Evolutionary conservation across 2,329 filamentous ascomycete genomes (phyloP), one percentile per base, ranked within the genome.

Genomic region (Trichoderma asperellum): DNA sequence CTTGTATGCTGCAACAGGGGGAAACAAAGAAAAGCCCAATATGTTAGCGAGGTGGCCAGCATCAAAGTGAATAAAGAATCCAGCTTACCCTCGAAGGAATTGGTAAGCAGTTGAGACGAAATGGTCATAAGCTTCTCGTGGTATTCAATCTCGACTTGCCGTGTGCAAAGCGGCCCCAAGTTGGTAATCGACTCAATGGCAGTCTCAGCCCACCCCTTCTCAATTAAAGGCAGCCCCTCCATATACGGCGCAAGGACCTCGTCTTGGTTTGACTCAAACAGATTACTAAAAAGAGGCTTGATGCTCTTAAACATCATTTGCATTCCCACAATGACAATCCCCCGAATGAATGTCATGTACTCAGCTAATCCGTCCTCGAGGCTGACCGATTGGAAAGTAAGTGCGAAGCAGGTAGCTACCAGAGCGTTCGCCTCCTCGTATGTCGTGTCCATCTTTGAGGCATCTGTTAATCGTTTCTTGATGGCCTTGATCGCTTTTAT

Each of bases 401-500:
- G 81, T 12, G 86, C 86, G 73, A 85, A 88, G 75, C 87, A 89
- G 2, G 87, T 85, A 2, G 86, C 87, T 63, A 89, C 79, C 55
- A 89, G 81, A 7, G 87, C 87, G 73, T 89, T 89, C 62, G 85
- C 84, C 73, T 89, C 85, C 68, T 87, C 85, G 60, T 82, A 81
- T 0, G 79, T 79, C 5, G 80, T 80, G 35, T 77, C 79, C 5
- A 77, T 75, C 73, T 80, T 79, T 24, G 84, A 75, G 4, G 80
- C 78, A 58, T 82, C 80, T 12, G 80, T 76, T 2, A 90, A 78
- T 0, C 84, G 82, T 72, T 83, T 84, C 76, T 89, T 89, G 73
- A 90, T 86, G 6, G 87, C 84, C 70, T 84, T 85, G 73, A 92
- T 87, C 6, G 90, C 89, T 70, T 90, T 87, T 64, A 91, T 80